phyloP scores from a whole-genome alignment of 106 monocot genomes.

The Dendrobium catenatum region DNA sequence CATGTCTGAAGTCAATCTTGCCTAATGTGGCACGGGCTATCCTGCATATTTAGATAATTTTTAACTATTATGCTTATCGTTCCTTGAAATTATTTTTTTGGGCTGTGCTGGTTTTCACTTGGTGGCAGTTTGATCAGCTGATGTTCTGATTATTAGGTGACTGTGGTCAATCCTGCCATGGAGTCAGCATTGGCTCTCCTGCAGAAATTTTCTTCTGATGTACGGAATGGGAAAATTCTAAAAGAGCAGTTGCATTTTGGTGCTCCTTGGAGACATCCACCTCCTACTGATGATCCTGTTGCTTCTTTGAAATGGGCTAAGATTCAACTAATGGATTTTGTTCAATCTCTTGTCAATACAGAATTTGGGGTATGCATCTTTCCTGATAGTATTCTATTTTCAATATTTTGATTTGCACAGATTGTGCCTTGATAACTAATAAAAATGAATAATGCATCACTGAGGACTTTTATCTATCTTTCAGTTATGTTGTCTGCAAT shows the following conservation, averaged over 20 bases:
- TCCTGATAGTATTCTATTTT: slow-evolving; percentile 1
- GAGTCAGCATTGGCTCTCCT: slow-evolving; percentile 59
- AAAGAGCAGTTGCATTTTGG: slow-evolving; percentile 61
- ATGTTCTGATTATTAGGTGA: slow-evolving; percentile 36
- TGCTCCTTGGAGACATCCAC: slow-evolving; percentile 93
- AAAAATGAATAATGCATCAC: neutral
- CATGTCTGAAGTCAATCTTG: neutral
- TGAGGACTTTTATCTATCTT: neutral
- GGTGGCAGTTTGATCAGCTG: neutral
- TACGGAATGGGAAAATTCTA: slow-evolving; percentile 54
- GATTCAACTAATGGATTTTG: slow-evolving; percentile 89
- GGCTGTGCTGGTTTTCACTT: neutral
- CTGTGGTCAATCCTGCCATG: slow-evolving; percentile 91
- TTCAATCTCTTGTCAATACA: slow-evolving; percentile 79
- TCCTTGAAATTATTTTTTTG: neutral
- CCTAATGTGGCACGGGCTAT: too few species aligned
- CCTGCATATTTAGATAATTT: neutral
- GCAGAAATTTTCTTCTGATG: slow-evolving; percentile 79
- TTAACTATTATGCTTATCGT: neutral
- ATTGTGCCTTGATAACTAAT: neutral
- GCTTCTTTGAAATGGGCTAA: slow-evolving; percentile 67
- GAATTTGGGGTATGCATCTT: slow-evolving; percentile 72
- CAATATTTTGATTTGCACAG: neutral
- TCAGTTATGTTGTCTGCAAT: neutral
- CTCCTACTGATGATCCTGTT: slow-evolving; percentile 36